phyloP scores from a whole-genome alignment of 768 basidiomycete species.

The Podaxis sp. region DNA sequence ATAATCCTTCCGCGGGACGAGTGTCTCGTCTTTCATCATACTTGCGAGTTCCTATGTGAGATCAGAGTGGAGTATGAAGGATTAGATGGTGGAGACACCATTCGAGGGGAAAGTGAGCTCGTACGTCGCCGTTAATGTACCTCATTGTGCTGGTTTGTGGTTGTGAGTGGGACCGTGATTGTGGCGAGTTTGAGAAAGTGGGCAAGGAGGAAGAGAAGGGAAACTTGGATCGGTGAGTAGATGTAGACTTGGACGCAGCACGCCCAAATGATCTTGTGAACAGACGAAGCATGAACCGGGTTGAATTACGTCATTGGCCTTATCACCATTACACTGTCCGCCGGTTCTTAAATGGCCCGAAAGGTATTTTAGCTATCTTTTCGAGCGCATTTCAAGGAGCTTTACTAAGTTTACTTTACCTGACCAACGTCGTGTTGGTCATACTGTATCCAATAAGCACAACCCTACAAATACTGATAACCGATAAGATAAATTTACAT shows the following conservation, averaged over 20 bases:
- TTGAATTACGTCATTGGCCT: constrained; percentile 1
- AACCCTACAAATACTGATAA: not conserved
- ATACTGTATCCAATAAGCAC: not conserved
- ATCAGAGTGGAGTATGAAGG: not conserved
- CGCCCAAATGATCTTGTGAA: not conserved
- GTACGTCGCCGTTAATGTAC: constrained; percentile 26
- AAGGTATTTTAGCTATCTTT: not conserved
- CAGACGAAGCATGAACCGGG: not conserved
- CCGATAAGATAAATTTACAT: not conserved
- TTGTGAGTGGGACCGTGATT: not conserved
- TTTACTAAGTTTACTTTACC: not conserved
- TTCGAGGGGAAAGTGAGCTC: not conserved
- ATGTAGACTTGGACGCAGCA: not conserved
- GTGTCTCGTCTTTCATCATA: constrained; percentile 61
- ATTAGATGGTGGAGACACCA: not conserved
- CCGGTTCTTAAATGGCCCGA: too few relatives aligned
- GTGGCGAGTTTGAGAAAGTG: not conserved
- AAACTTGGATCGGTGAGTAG: not conserved
- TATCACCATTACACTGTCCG: not conserved
- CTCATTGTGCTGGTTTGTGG: constrained; percentile 10
- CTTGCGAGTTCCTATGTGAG: constrained; percentile 60
- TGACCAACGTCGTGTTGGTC: not conserved
- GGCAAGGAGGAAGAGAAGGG: not conserved
- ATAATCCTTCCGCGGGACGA: constrained; percentile 62
- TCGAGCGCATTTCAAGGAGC: not conserved